A percentile compares a stretch with the other conserved stretches of the same genome.
These are phyloP conservation scores for Tetraselmis chui DNA, from an alignment of 139 green algal species.

Conservation along the genomic window DNA sequence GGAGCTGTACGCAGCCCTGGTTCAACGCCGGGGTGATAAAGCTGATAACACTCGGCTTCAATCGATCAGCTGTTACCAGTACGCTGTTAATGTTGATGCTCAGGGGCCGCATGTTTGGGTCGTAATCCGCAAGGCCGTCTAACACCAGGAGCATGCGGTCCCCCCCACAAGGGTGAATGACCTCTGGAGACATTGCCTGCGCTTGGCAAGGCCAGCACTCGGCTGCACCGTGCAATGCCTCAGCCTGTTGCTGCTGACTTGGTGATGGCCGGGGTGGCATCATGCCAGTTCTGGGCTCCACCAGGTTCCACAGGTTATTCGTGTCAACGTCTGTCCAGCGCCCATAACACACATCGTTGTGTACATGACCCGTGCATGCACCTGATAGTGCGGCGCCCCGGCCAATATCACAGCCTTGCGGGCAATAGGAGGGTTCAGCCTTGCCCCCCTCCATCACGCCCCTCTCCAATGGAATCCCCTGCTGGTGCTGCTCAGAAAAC, in stretches of 20 bases:
- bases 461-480: too few species aligned
- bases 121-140: not conserved
- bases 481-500: too few species aligned
- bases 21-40: not conserved
- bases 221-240: too few species aligned
- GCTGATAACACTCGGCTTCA: not conserved
- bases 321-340: not conserved
- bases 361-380: too few species aligned
- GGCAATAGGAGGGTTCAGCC: too few species aligned
- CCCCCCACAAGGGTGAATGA: not conserved
- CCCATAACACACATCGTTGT: too few species aligned
- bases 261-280: too few species aligned
- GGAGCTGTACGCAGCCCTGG: not conserved
- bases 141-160: not conserved
- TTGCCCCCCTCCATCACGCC: too few species aligned
- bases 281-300: not conserved
- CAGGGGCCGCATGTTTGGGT: not conserved
- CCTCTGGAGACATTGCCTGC: not conserved
- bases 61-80: not conserved
- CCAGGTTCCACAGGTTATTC: not conserved
- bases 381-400: too few species aligned
- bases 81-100: not conserved
- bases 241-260: too few species aligned
- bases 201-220: too few species aligned
- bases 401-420: too few species aligned